Evolutionary conservation across 2,329 filamentous ascomycete genomes (phyloP).

Genomic region (Paramyrothecium sp.): DNA sequence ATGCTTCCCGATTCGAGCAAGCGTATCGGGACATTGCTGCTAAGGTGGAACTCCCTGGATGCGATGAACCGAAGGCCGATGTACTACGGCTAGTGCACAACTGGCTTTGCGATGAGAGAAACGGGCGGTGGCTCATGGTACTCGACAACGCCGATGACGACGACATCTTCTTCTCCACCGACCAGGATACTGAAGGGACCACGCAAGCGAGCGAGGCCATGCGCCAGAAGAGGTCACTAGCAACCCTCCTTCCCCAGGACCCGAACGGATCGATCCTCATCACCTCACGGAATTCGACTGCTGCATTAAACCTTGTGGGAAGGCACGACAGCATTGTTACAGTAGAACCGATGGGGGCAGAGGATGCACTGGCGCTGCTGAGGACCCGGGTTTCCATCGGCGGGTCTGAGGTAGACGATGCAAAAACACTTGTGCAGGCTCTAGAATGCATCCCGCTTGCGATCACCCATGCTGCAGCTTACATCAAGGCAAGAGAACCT

Average conservation of each 20-base stretch:
- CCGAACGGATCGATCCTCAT: not conserved
- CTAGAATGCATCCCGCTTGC: not conserved
- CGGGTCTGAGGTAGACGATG: not conserved
- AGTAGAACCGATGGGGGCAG: not conserved
- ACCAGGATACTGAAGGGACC: not conserved
- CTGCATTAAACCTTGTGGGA: not conserved
- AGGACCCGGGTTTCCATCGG: not conserved
- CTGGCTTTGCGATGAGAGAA: conserved; percentile 24
- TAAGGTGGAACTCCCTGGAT: not conserved
- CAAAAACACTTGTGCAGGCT: not conserved
- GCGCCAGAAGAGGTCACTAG: not conserved
- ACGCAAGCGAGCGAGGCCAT: not conserved
- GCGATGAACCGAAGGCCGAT: conserved; percentile 12
- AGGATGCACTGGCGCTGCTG: not conserved
- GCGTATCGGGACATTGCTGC: not conserved
- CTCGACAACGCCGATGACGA: conserved; percentile 35
- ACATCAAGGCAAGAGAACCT: conserved; percentile 1
- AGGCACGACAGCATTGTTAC: not conserved
- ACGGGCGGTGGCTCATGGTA: conserved; percentile 30
- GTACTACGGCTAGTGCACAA: conserved; percentile 22
- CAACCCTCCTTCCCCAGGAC: not conserved
- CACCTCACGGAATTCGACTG: not conserved
- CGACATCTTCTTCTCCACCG: conserved; percentile 14
- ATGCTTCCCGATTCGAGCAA: conserved; percentile 5
- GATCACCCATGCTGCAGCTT: not conserved